Evolutionary conservation across 257 asterid species (phyloP).

Genomic region (Misopates orontium): DNA sequence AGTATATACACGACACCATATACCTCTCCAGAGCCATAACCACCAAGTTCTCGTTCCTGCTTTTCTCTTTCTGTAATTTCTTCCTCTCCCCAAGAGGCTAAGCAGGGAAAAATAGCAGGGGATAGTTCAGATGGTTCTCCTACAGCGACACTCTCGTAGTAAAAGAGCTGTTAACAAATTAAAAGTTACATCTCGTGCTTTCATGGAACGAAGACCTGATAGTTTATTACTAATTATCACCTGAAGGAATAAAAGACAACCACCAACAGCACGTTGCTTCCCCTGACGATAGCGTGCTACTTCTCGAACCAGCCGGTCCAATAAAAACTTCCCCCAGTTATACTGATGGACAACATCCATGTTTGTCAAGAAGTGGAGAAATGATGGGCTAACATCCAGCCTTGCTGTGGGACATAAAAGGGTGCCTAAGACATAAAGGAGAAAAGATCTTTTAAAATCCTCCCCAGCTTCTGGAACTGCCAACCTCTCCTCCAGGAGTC

Average conservation of each 20-base stretch:
- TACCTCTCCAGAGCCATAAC: slow-evolving; percentile 99
- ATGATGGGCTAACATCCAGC: slow-evolving; percentile 97
- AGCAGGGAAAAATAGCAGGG: slow-evolving; percentile 87
- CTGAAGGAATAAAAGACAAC: slow-evolving; percentile 97
- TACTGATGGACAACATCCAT: slow-evolving; percentile 89
- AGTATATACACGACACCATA: slow-evolving; percentile 12
- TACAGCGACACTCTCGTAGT: slow-evolving; percentile 96
- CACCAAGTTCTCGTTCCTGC: slow-evolving; percentile 92
- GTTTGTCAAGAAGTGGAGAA: slow-evolving; percentile 86
- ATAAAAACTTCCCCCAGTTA: slow-evolving; percentile 98
- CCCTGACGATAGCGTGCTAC: slow-evolving; percentile 98
- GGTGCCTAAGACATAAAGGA: slow-evolving; percentile 92
- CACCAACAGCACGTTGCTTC: slow-evolving; percentile 98
- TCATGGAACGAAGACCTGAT: slow-evolving; percentile 1
- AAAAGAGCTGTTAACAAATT: slow-evolving; percentile 67
- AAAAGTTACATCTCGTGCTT: slow-evolving; percentile 15
- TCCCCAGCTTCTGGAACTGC: slow-evolving; percentile 94
- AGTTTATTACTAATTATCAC: slow-evolving; percentile 37
- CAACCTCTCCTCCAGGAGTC: slow-evolving; percentile 84
- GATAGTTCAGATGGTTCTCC: slow-evolving; percentile 81
- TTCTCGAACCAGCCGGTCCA: slow-evolving; percentile 92
- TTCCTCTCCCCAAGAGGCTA: slow-evolving; percentile 97
- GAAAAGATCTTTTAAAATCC: slow-evolving; percentile 92
- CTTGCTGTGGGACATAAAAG: slow-evolving; percentile 95
- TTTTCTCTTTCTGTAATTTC: slow-evolving; percentile 97